Evolutionary conservation across 2,329 filamentous ascomycete species (phyloP).

Genomic region (Monosporascus sp.): DNA sequence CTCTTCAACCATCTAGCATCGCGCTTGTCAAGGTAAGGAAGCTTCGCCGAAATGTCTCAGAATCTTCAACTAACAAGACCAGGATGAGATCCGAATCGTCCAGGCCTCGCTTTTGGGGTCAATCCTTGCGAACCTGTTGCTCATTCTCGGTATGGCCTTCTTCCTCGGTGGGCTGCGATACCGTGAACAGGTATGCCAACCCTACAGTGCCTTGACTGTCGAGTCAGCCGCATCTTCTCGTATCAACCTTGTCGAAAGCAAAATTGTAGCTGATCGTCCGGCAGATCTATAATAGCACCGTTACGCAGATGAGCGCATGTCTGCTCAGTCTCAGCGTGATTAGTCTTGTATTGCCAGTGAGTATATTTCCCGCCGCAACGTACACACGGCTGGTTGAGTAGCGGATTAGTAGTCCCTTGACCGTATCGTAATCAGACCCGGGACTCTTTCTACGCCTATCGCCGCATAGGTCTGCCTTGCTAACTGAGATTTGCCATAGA

Average conservation of each 20-base stretch:
- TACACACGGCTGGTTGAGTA: too few relatives aligned
- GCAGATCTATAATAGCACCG: conserved; percentile 86
- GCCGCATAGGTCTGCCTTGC: not conserved
- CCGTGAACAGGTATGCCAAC: conserved; percentile 65
- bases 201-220: not conserved
- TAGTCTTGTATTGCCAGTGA: conserved; percentile 75
- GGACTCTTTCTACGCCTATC: too few relatives aligned
- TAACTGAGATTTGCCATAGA: conserved; percentile 51
- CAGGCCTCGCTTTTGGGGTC: conserved; percentile 87
- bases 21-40: conserved; percentile 60
- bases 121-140: conserved; percentile 79
- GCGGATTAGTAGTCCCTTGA: too few relatives aligned
- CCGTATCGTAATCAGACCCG: too few relatives aligned
- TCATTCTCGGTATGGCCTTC: conserved; percentile 91
- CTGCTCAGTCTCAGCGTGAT: conserved; percentile 85
- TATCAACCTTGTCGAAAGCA: too few relatives aligned
- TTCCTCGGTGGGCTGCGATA: conserved; percentile 79
- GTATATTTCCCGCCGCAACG: conserved; percentile 18
- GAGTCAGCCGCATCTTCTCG: not conserved
- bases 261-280: not conserved
- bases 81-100: conserved; percentile 82
- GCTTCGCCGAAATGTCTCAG: not conserved
- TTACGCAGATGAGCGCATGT: conserved; percentile 94
- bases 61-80: conserved; percentile 17
- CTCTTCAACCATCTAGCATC: conserved; percentile 49